Base-by-base conservation (phyloP, 371 early-diverging fungal species). In the Phascolomyces articulosus region DNA sequence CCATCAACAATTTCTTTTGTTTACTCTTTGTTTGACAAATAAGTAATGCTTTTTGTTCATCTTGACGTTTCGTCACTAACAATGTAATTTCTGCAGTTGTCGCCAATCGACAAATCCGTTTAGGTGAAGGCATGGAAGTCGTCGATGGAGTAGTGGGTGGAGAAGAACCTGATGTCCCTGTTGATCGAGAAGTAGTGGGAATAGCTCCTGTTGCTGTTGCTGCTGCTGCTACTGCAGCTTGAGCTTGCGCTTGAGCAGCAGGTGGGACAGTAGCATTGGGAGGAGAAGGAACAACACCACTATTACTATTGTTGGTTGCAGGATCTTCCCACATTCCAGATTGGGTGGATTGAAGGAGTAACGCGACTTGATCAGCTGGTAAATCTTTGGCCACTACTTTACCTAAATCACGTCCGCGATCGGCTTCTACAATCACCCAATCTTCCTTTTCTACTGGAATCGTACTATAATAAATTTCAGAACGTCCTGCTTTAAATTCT, bases 381-480 rank as follows among this genome's bases (percentile, higher is more conserved):
- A 82, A 73, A 28, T 77, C 88, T 63, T 91, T 90, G 40, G 88
- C 86, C 21, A 90, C 87, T 23, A 97, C 89, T 63, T 90, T 89
- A 13, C 98, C 98, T 21, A 98, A 73, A 75, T 98, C 98, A 55
- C 94, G 92, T 16, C 98, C 98, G 29, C 98, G 90, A 69, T 98
- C 98, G 1, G 96, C 98, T 74, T 98, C 97, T 0, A 97, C 96
- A 72, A 98, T 93, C 7, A 95, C 96, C 71, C 71, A 71, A 53
- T 71, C 71, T 16, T 71, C 67, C 16, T 59, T 66, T 29, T 66
- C 64, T 18, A 71, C 71, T 3, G 65, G 64, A 20, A 68, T 89
- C 62, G 13, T 65, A 47, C 60, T 77, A 54, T 23, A 77, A 24
- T 70, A 95, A 44, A 88, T 80, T 64, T 95, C 95, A 24, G 83